A percentile compares a stretch with the other conserved stretches of the same genome.
Evolutionary conservation across 805 yeast species (phyloP).

Genomic region (Barnettozyma botsteinii): DNA sequence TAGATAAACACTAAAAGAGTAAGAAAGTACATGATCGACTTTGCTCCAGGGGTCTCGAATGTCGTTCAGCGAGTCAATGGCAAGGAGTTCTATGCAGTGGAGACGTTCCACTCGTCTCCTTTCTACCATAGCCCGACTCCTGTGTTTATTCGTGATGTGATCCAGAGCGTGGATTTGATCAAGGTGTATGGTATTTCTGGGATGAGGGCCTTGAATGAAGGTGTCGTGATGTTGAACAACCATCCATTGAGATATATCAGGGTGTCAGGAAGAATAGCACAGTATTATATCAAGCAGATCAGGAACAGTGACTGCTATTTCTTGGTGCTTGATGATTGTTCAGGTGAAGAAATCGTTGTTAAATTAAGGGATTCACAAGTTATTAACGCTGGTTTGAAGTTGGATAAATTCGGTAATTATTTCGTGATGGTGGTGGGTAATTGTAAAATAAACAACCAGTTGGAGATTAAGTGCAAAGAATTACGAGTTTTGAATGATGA

Average conservation of each 20-base stretch:
- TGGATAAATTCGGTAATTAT: slow-evolving; percentile 21
- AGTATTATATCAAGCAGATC: slow-evolving; percentile 23
- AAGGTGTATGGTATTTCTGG: slow-evolving; percentile 27
- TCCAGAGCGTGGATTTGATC: slow-evolving; percentile 15
- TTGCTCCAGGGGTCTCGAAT: slow-evolving; percentile 25
- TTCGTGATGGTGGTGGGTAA: slow-evolving; percentile 28
- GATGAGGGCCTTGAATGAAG: slow-evolving; percentile 8
- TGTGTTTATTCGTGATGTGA: slow-evolving; percentile 28
- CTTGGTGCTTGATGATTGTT: slow-evolving; percentile 28
- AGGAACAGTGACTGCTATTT: slow-evolving; percentile 17
- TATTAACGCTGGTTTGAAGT: slow-evolving; percentile 17
- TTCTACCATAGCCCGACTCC: slow-evolving; percentile 28
- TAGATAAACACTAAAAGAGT: too few species aligned
- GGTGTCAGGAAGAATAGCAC: slow-evolving; percentile 33
- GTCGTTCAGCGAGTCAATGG: slow-evolving; percentile 23
- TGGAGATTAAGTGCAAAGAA: slow-evolving; percentile 29
- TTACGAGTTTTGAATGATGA: slow-evolving; percentile 22
- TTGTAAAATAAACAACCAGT: slow-evolving; percentile 11
- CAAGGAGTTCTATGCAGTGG: slow-evolving; percentile 30
- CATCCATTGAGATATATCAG: slow-evolving; percentile 36
- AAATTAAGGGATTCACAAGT: slow-evolving; percentile 23
- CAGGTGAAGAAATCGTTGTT: slow-evolving; percentile 25
- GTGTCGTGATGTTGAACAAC: slow-evolving; percentile 32
- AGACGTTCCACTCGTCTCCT: slow-evolving; percentile 30
- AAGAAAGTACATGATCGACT: slow-evolving; percentile 13